These are phyloP conservation scores for Globisporangium recalcitrans DNA, from an alignment of 352 stramenopile genomes.

Conservation along the genomic window DNA sequence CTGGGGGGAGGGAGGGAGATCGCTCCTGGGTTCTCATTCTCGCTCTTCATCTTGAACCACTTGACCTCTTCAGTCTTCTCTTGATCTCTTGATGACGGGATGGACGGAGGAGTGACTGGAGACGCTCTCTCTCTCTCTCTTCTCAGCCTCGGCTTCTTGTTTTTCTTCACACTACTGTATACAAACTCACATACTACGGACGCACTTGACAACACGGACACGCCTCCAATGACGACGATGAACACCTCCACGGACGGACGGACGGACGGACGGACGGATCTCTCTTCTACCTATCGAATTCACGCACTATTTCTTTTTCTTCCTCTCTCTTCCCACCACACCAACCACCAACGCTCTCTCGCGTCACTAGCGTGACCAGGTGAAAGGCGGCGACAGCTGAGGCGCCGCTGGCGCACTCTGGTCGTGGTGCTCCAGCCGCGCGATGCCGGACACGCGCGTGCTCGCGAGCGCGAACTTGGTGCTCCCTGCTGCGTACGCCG, in stretches of 20 bases:
- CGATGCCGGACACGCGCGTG: conserved; percentile 17
- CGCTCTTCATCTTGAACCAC: neutral
- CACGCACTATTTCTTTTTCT: conserved; percentile 8
- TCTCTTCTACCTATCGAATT: conserved; percentile 9
- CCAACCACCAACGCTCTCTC: neutral
- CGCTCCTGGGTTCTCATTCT: conserved; percentile 5
- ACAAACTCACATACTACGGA: conserved; percentile 8
- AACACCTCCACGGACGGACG: neutral
- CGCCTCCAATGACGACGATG: conserved; percentile 1
- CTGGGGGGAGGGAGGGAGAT: no score
- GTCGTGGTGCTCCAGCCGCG: conserved; percentile 17
- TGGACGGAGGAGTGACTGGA: neutral
- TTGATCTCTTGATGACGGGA: neutral
- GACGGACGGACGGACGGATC: no score
- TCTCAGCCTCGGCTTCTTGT: conserved; percentile 1
- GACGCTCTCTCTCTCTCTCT: neutral
- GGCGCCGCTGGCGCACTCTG: neutral
- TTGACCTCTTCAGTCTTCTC: neutral
- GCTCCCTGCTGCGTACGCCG: conserved; percentile 13
- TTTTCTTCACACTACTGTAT: conserved; percentile 7
- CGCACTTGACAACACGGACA: conserved; percentile 12
- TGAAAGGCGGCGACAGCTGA: conserved; percentile 16
- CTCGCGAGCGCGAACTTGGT: conserved; percentile 17
- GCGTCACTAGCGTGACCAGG: conserved; percentile 10
- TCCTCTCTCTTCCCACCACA: neutral